Base-by-base conservation (phyloP, 768 basidiomycete species). In the Serpula lacrymans region DNA sequence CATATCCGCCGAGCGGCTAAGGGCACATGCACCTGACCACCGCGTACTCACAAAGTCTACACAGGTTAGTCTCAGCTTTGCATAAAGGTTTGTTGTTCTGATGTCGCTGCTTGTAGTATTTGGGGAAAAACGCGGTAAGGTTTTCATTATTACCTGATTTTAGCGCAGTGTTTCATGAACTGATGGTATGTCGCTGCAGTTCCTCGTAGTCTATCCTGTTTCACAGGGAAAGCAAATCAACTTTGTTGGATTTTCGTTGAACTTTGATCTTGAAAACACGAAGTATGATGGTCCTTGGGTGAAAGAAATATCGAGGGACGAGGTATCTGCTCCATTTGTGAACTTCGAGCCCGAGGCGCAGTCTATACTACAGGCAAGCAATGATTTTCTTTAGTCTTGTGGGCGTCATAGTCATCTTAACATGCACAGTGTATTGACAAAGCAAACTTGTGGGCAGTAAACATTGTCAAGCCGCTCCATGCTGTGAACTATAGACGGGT, bases 271-370 rank as follows among this genome's bases (percentile, higher is more conserved):
- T n/a, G 74, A 82, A 48, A 61, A 65, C 43, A 73, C 79, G 2
- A 55, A 56, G 17, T 77, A 61, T 24, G 18, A 59, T 10, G 73
- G n/a, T n/a, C 63, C 74, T 11, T 82, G 78, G 80, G 70, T 80
- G 5, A 63, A 63, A 22, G 65, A 68, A 6, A 52, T 71, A 2
- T 64, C 73, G 14, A 68, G 59, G 39, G 53, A 68, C 16, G 76
- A 82, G 37, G 53, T 84, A 23, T 36, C 63, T 5, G 50, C 48
- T 7, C 55, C 67, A 20, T 84, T 79, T 47, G 54, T 58, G 20
- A 51, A 62, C 24, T 80, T 84, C 70, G 82, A 84, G 56, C 66
- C 74, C 2, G 82, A 84, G 24, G 76, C 77, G 4, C 71, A 75
- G 48, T 66, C 68, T 1, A 53, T 87, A 0, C 51, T 86, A 13